These are phyloP conservation scores for Penicillium sp. DNA, from an alignment of 2,329 filamentous ascomycete genomes.

Conservation along the genomic window DNA sequence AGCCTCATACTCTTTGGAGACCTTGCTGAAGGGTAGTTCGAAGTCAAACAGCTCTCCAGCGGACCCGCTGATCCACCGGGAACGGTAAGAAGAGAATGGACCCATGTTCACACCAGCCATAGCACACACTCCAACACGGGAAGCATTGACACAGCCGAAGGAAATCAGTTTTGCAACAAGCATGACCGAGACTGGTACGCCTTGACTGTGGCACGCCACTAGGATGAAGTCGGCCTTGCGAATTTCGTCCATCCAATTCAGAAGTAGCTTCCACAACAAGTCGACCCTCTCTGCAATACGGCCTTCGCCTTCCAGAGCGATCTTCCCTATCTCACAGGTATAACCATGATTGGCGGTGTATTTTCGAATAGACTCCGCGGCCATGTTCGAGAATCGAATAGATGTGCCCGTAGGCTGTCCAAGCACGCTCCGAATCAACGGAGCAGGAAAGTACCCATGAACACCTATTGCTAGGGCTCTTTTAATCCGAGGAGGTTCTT, in stretches of 20 bases:
- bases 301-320: slow-evolving; percentile 92
- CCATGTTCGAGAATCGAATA: slow-evolving; percentile 86
- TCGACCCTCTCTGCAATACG: slow-evolving; percentile 88
- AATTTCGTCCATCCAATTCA: slow-evolving; percentile 94
- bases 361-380: slow-evolving; percentile 77
- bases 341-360: slow-evolving; percentile 79
- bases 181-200: slow-evolving; percentile 91
- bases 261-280: slow-evolving; percentile 87
- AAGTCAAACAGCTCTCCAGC: slow-evolving; percentile 97
- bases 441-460: slow-evolving; percentile 89
- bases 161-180: slow-evolving; percentile 90
- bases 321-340: slow-evolving; percentile 83
- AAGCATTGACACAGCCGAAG: slow-evolving; percentile 76
- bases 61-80: slow-evolving; percentile 83
- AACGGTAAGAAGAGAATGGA: slow-evolving; percentile 89
- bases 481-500: slow-evolving; percentile 71
- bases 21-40: slow-evolving; percentile 75
- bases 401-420: slow-evolving; percentile 96
- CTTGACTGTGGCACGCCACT: slow-evolving; percentile 93
- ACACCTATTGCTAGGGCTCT: slow-evolving; percentile 92
- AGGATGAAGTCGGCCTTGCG: slow-evolving; percentile 85
- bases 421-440: slow-evolving; percentile 83
- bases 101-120: slow-evolving; percentile 92
- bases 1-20: slow-evolving; percentile 79
- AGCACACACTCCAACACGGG: slow-evolving; percentile 82